These are phyloP conservation scores for Cylindrotheca fusiformis DNA, from an alignment of 108 stramenopile genomes.

Conservation along the genomic window DNA sequence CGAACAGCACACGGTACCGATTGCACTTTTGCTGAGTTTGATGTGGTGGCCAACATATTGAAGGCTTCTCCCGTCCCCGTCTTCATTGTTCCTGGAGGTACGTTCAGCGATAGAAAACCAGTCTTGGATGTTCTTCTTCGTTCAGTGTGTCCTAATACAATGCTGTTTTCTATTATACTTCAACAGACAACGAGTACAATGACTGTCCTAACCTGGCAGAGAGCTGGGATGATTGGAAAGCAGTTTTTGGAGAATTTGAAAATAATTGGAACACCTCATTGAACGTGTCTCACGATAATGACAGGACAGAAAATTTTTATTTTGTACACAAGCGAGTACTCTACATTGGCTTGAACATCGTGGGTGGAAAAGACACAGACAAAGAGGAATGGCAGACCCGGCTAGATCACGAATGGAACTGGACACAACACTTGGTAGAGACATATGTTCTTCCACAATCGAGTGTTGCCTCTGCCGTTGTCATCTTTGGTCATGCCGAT, in stretches of 20 bases:
- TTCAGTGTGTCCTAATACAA: too few species aligned
- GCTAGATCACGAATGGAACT: conserved; percentile 16
- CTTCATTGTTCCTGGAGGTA: conserved; percentile 48
- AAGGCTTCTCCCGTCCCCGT: conserved; percentile 29
- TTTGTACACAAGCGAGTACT: conserved; percentile 37
- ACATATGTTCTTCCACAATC: neutral
- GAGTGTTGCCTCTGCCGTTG: conserved; percentile 10
- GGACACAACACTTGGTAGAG: conserved; percentile 21
- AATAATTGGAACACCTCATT: conserved; percentile 29
- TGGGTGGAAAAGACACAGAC: conserved; percentile 22
- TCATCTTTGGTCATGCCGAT: conserved; percentile 36
- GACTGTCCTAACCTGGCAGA: conserved; percentile 32
- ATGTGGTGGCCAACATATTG: conserved; percentile 22
- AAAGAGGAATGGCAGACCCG: conserved; percentile 20
- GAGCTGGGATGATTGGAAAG: conserved; percentile 24
- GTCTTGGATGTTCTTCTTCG: too few species aligned
- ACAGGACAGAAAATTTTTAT: conserved; percentile 29
- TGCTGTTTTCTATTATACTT: too few species aligned
- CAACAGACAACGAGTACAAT: conserved; percentile 42
- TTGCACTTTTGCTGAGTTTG: conserved; percentile 16
- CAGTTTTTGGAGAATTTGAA: conserved; percentile 26
- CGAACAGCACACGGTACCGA: conserved; percentile 16
- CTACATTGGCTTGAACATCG: conserved; percentile 35
- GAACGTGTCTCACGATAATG: conserved; percentile 8
- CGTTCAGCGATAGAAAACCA: too few species aligned